Base-by-base conservation (phyloP, 768 basidiomycete species). In the Floccularia luteovirens region DNA sequence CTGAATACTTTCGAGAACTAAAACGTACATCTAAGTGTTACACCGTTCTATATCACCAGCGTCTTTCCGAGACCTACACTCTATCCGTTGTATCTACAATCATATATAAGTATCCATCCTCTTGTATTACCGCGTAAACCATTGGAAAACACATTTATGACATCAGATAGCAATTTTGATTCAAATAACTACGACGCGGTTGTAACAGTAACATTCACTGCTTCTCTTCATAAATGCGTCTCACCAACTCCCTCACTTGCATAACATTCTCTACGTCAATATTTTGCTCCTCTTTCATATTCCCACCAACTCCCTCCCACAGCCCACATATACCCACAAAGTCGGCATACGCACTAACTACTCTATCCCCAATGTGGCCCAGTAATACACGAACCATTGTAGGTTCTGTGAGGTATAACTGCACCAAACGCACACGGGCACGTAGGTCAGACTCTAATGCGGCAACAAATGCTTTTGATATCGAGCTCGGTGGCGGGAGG, bases 351-450 rank as follows among this genome's bases (percentile, higher is more conserved):
- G 69, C 68, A 49, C 72, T 86, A 57, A 79, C 71, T 13, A 96
- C 71, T 23, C 79, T 75, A 32, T 84, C 87, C 55, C 78, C 68
- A 19, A 87, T 69, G 47, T 92, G 90, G 22, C 74, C 73, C 21
- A 96, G 59, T 39, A 98, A 64, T 5, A 97, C 82, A 2, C 66
- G 66, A 23, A 85, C 85, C 3, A 90, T 90, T 43, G 80, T 67
- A 42, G 77, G 75, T 49, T 92, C 86, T 50, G 82, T 80, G 5
- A 99, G 70, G 57, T 93, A 98, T 42, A 89, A 49, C 51, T 73
- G 66, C 54, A 96, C 59, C 40, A 79, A 70, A 8, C 58, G 67
- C 13, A 83, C 69, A n/a, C 59, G 64, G 2, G 70, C 62, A 22
- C 72, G 72, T 16, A 82, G 60, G 45, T 79, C 75, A 2, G 70